Evolutionary conservation across 805 yeast species (phyloP).

Genomic region (Metschnikowia similis): DNA sequence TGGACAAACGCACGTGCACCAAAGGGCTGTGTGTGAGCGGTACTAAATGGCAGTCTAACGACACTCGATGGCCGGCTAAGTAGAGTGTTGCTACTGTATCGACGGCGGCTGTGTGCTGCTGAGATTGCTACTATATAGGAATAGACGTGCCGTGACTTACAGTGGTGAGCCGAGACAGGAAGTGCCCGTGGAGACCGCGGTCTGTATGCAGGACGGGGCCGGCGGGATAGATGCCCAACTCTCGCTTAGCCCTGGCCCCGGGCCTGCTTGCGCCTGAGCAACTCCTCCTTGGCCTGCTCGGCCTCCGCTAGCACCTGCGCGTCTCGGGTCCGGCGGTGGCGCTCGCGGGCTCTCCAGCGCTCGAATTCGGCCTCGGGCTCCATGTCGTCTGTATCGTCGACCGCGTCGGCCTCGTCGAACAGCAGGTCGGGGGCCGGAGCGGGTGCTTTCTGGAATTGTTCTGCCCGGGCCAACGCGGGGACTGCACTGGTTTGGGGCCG

Average conservation of each 20-base stretch:
- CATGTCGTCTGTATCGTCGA: slow-evolving; percentile 58
- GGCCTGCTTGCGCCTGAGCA: slow-evolving; percentile 14
- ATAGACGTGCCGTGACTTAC: too few species aligned
- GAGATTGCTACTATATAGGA: too few species aligned
- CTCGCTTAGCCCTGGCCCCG: background rate
- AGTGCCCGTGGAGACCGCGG: too few species aligned
- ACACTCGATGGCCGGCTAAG: too few species aligned
- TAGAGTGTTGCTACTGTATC: too few species aligned
- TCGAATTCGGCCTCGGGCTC: slow-evolving; percentile 46
- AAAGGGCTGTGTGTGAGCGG: too few species aligned
- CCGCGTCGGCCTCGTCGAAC: slow-evolving; percentile 31
- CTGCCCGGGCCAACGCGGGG: slow-evolving; percentile 11
- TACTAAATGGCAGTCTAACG: too few species aligned
- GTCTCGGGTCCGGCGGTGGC: slow-evolving; percentile 36
- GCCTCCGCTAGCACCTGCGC: slow-evolving; percentile 22
- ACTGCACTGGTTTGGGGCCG: background rate
- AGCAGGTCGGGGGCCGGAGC: slow-evolving; percentile 12
- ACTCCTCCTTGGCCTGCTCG: slow-evolving; percentile 32
- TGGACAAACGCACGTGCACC: too few species aligned
- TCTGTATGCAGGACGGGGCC: too few species aligned
- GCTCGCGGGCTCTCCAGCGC: slow-evolving; percentile 41
- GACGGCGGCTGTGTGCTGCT: too few species aligned
- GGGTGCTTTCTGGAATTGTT: slow-evolving; percentile 9
- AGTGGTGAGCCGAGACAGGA: too few species aligned
- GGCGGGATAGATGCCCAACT: background rate